Evolutionary conservation across 768 basidiomycete species (phyloP), one percentile per base, ranked within the genome.

Genomic region (Chalciporus chontae): DNA sequence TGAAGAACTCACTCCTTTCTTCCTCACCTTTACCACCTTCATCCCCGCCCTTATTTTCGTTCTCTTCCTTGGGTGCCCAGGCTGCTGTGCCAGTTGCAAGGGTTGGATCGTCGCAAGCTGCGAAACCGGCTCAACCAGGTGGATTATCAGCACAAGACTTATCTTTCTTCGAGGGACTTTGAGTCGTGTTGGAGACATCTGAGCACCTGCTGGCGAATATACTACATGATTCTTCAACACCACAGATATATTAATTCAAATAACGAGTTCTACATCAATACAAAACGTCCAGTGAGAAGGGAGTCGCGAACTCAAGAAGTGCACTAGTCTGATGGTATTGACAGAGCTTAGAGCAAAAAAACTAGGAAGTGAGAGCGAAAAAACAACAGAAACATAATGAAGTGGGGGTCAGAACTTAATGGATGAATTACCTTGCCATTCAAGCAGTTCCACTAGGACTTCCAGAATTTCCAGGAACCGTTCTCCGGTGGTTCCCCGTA

Each of bases 81-180:
- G 36, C 21, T 39, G 58, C 59, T 38, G 45, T 49, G 21, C 32
- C 59, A 7, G 21, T 57, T 14, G 40, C 61, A 5, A 50, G 58
- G 29, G 1, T 40, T 3, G 38, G 40, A n/a, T 18, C 46, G 32
- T 48, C 52, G 17, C 56, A 56, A 21, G 19, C 52, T 13, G 29
- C 48, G 21, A 55, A 64, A 42, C 54, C 65, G 40, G 62, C 42
- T 47, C 56, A 55, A 61, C 67, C 59, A n/a, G 80, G 82, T 11
- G 85, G 84, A 4, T 65, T 92, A 43, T 87, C 85, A 4, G 90
- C 88, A 3, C 87, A 90, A 68, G 91, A 92, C 75, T 65, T 92
- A 45, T 89, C 85, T 15, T 93, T 94, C 66, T 94, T 93, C 63
- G 90, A 93, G 68, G 85, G 87, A 31, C 60, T 86, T 27, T 88